Conservation (phyloP, 306 rosid genomes). For the Medicago lupulina region DNA sequence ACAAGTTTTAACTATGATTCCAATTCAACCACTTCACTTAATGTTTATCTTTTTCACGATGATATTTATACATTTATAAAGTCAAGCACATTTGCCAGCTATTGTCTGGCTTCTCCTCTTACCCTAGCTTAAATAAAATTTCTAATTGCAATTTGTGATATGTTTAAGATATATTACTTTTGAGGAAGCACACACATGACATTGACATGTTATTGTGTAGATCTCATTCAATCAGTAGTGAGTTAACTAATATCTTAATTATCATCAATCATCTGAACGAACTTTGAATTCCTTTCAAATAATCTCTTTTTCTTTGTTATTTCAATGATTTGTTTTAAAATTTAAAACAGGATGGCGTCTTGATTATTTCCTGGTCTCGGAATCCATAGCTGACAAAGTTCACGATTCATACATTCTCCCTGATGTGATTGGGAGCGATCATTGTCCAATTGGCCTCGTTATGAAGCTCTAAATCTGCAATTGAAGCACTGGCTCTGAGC, state of each 20-base stretch:
- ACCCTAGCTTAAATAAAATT: too few relatives aligned
- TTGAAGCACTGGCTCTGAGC: neutral
- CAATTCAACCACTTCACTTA: neutral
- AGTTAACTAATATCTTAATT: neutral
- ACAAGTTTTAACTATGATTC: neutral
- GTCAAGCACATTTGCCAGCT: too few relatives aligned
- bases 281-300: conserved; percentile 6
- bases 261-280: neutral
- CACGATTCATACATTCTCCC: conserved; percentile 91
- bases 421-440: conserved; percentile 87
- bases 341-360: conserved; percentile 89
- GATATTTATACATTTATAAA: too few relatives aligned
- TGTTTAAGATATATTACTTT: neutral
- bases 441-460: conserved; percentile 85
- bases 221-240: neutral
- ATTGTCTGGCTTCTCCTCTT: too few relatives aligned
- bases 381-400: conserved; percentile 73
- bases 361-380: conserved; percentile 94
- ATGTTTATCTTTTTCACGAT: too few relatives aligned
- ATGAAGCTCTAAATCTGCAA: conserved; percentile 54
- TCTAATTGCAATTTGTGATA: neutral
- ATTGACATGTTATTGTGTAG: neutral
- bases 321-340: conserved; percentile 38
- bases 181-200: neutral
- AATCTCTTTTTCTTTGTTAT: conserved; percentile 1